Evolutionary conservation across 2,329 filamentous ascomycete species (phyloP).

Genomic region (Fusarium transvaalense): DNA sequence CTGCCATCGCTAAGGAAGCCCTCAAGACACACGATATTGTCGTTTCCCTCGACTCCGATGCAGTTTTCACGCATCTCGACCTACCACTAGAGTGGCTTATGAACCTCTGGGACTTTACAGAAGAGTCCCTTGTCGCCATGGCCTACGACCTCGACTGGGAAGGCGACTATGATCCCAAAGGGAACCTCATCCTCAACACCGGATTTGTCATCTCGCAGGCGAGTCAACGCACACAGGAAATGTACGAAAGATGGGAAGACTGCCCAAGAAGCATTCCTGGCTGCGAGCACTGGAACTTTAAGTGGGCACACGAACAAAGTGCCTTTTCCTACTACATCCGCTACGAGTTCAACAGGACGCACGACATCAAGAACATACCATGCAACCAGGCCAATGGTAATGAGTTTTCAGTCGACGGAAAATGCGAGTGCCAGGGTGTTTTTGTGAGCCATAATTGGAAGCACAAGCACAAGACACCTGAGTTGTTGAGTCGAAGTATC

Average conservation of each 20-base stretch:
- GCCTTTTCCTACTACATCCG: slow-evolving; percentile 26
- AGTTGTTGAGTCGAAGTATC: slow-evolving; percentile 21
- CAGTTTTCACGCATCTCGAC: slow-evolving; percentile 56
- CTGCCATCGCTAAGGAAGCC: slow-evolving; percentile 55
- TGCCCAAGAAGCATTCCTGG: slow-evolving; percentile 17
- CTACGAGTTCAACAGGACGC: slow-evolving; percentile 15
- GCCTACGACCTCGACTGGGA: slow-evolving; percentile 58
- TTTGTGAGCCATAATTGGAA: slow-evolving; percentile 26
- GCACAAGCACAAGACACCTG: slow-evolving; percentile 15
- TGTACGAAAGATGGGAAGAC: slow-evolving; percentile 36
- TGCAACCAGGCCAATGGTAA: slow-evolving; percentile 20
- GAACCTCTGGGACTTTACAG: slow-evolving; percentile 59
- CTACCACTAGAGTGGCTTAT: slow-evolving; percentile 63
- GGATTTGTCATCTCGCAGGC: slow-evolving; percentile 43
- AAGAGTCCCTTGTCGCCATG: slow-evolving; percentile 59
- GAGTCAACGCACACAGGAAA: slow-evolving; percentile 41
- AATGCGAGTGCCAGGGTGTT: slow-evolving; percentile 15
- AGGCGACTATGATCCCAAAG: slow-evolving; percentile 53
- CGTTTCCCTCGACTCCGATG: slow-evolving; percentile 61
- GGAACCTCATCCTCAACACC: slow-evolving; percentile 43
- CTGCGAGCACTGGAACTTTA: slow-evolving; percentile 12
- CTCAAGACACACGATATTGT: slow-evolving; percentile 57
- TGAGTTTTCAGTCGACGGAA: background rate
- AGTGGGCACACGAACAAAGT: slow-evolving; percentile 19
- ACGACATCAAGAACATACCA: slow-evolving; percentile 14